Base-by-base conservation (phyloP, 352 stramenopile species). In the Phytophthora meadii region DNA sequence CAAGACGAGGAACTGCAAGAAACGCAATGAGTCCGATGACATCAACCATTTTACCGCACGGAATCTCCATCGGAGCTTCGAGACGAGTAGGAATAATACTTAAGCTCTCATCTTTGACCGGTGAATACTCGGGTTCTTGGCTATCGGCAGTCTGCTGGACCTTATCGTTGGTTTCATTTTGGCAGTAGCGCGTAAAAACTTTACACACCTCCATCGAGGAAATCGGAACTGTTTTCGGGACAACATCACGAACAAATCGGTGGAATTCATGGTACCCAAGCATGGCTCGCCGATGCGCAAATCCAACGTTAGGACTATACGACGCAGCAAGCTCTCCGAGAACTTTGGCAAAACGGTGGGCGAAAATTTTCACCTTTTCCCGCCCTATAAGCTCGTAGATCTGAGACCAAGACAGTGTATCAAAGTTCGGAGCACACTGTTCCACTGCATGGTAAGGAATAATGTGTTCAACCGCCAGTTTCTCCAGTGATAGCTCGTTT, bases 101-200 rank as follows among this genome's bases (percentile, higher is more conserved):
- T 10, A 10, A 32, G 15, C 15, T 12, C n/a, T 70, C 65, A 41
- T 61, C 52, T 44, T 61, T 60, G 5, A 17, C 56, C 4, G 63
- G 57, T 15, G 49, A 64, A 19, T 68, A 55, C 30, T 72, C 64
- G 10, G 58, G 50, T 24, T 34, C 36, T 44, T 54, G 54, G 5
- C 3, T 14, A 44, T 36, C 58, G 4, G 11, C 17, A 25, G 17
- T 25, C 28, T 10, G 10, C 10, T 25, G n/a, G 12, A 15, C 12
- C 19, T 54, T 72, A 46, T 58, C 32, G 22, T 49, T 39, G 0
- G 4, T 32, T 8, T 88, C 74, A 22, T 72, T 56, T 8, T 72
- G 68, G 48, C 72, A 85, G 39, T 68, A 85, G 12, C 73, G 73
- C 34, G 89, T 70, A 57, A 92, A 93, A 5, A 86, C 57, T n/a